Evolutionary conservation across 257 asterid species (phyloP).

Genomic region (Salvia miltiorrhiza): DNA sequence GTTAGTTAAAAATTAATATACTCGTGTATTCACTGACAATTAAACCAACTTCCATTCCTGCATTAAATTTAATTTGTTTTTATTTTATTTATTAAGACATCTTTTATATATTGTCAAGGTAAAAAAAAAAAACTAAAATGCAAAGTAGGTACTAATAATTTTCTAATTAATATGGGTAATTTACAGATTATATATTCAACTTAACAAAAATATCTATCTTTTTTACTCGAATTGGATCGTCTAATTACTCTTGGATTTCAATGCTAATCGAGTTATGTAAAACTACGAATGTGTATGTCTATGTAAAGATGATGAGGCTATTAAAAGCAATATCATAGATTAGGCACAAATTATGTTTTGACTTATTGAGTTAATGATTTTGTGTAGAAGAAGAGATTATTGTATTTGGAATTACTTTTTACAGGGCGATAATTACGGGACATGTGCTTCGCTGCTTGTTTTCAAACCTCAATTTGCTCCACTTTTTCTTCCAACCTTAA

Average conservation of each 20-base stretch:
- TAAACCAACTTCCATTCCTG: neutral
- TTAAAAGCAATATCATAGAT: neutral
- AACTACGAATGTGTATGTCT: no score
- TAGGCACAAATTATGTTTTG: neutral
- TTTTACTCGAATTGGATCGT: no score
- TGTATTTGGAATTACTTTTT: neutral
- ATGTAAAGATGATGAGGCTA: neutral
- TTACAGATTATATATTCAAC: no score
- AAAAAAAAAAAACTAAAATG: no score
- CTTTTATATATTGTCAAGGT: no score
- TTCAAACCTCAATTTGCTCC: slow-evolving; percentile 32
- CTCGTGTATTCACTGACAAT: no score
- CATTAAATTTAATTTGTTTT: neutral
- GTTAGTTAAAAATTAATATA: no score
- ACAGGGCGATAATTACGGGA: slow-evolving; percentile 25
- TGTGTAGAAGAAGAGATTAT: neutral
- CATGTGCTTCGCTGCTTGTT: slow-evolving; percentile 19
- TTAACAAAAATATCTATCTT: no score
- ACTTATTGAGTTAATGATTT: neutral
- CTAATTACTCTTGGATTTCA: no score
- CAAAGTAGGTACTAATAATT: no score
- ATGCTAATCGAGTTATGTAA: no score
- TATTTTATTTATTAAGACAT: neutral
- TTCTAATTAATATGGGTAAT: no score
- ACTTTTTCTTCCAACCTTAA: neutral